These are phyloP conservation scores for Blastobotrys chiropterorum DNA, from an alignment of 805 yeast species.

Conservation along the genomic window DNA sequence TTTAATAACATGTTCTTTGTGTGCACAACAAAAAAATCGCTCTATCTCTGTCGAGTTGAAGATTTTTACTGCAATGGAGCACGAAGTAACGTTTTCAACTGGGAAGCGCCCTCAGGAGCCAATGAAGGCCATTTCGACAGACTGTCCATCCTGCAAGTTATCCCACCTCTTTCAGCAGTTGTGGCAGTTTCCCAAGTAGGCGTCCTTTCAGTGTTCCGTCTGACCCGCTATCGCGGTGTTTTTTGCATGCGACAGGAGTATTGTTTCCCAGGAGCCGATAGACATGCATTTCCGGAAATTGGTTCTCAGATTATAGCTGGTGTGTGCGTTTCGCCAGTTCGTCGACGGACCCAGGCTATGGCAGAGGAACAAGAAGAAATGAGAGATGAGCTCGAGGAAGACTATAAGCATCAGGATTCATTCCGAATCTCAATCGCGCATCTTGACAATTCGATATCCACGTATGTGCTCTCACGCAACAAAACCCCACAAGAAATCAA, in stretches of 20 bases:
- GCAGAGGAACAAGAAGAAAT: not conserved
- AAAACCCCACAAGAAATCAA: not conserved
- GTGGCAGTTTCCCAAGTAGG: constrained; percentile 42
- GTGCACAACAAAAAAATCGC: constrained; percentile 39
- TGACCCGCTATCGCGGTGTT: constrained; percentile 39
- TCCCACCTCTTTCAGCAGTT: constrained; percentile 38
- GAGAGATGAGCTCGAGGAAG: not conserved
- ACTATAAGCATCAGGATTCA: not conserved
- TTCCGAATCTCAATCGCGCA: not conserved
- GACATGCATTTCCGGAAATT: not conserved
- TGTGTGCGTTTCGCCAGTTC: not conserved
- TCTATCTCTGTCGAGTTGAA: constrained; percentile 42
- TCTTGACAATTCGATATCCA: not conserved
- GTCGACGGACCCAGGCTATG: not conserved
- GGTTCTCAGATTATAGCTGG: not conserved
- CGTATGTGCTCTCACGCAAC: not conserved
- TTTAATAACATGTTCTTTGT: constrained; percentile 32
- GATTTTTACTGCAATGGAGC: constrained; percentile 44
- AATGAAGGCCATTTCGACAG: constrained; percentile 23
- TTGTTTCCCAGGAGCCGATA: constrained; percentile 20
- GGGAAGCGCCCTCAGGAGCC: constrained; percentile 21
- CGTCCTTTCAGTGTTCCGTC: constrained; percentile 36
- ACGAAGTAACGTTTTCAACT: constrained; percentile 33
- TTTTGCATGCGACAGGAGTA: constrained; percentile 39
- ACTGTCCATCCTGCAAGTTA: constrained; percentile 28